phyloP scores from a whole-genome alignment of 2,329 filamentous ascomycete species.

The Colletotrichum brevisporum region DNA sequence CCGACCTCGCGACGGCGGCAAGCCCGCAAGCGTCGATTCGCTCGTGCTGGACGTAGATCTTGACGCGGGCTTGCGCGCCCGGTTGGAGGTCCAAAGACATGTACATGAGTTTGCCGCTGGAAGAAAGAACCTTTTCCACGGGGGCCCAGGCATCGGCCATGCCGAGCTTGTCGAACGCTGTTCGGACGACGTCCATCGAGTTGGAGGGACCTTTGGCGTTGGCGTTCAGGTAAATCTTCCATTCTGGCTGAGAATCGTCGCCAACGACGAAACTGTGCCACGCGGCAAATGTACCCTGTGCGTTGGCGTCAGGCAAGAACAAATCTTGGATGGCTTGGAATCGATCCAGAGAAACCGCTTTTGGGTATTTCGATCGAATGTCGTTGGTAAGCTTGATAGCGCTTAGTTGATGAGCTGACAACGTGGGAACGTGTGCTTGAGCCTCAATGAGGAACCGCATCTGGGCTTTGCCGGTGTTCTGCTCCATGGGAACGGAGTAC shows the following conservation, averaged over 20 bases:
- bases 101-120: background rate
- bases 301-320: background rate
- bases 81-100: background rate
- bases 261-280: conserved; percentile 2
- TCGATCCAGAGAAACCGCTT: background rate
- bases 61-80: background rate
- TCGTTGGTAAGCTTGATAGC: background rate
- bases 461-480: background rate
- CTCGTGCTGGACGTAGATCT: background rate
- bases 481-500: background rate
- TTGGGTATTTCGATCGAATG: background rate
- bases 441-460: background rate
- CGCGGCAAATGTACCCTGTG: background rate
- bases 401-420: background rate
- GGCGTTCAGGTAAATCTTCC: conserved; percentile 6
- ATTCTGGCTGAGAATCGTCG: background rate
- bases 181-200: background rate
- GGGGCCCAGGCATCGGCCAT: background rate
- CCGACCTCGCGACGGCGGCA: too few relatives aligned
- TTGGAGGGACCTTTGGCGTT: background rate
- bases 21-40: background rate
- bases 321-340: background rate
- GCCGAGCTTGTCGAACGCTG: background rate
- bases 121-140: background rate
- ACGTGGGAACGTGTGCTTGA: background rate